Evolutionary conservation across 78 protist species (phyloP).

Genomic region (Capsaspora owczarzaki): DNA sequence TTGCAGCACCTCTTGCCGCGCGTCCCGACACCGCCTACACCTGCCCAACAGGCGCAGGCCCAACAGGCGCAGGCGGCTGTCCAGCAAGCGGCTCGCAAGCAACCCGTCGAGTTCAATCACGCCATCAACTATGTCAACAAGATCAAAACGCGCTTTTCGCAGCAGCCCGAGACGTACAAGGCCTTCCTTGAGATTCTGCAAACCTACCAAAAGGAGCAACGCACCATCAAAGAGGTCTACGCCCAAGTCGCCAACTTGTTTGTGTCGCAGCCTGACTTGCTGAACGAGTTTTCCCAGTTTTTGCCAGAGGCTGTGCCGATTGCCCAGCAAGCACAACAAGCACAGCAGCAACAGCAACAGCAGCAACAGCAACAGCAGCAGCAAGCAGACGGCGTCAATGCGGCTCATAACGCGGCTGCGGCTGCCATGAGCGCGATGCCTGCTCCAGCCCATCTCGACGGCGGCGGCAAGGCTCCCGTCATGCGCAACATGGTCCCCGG

Average conservation of each 20-base stretch:
- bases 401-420: too few species aligned
- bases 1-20: background rate
- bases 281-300: constrained; percentile 83
- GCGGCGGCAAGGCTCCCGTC: too few species aligned
- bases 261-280: constrained; percentile 69
- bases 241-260: constrained; percentile 68
- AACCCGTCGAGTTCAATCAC: constrained; percentile 59
- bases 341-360: constrained; percentile 7
- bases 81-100: constrained; percentile 14
- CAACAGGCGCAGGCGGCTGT: constrained; percentile 5
- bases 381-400: background rate
- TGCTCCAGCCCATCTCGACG: background rate
- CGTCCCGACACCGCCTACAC: background rate
- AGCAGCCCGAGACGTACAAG: constrained; percentile 78
- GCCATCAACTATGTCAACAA: constrained; percentile 76
- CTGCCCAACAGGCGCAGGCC: background rate
- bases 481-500: too few species aligned
- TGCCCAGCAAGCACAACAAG: background rate
- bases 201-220: constrained; percentile 76
- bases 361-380: constrained; percentile 14
- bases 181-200: constrained; percentile 80
- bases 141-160: constrained; percentile 65
- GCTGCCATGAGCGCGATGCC: too few species aligned
- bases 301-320: constrained; percentile 70
- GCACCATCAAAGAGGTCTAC: constrained; percentile 63